Conservation (phyloP, 495 filamentous ascomycete genomes). For the Penicillium steckii region DNA sequence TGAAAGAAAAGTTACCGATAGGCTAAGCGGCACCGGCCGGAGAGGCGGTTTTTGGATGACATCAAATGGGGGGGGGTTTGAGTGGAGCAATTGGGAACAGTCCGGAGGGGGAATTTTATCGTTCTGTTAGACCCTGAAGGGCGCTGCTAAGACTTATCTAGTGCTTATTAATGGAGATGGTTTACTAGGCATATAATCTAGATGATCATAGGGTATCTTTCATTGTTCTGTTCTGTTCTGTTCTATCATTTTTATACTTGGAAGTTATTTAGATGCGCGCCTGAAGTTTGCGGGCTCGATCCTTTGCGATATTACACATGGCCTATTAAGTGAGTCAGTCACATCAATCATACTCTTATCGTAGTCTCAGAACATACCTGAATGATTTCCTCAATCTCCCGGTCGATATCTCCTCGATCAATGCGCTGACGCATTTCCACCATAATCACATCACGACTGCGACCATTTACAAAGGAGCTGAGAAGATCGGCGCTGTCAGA, state of each 20-base stretch:
- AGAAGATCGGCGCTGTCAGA: conserved; percentile 11
- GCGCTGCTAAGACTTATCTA: conserved; percentile 2
- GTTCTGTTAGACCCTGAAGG: conserved; percentile 8
- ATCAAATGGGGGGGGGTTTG: conserved; percentile 21
- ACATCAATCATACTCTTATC: not conserved
- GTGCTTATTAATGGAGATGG: not conserved
- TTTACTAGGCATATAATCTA: not conserved
- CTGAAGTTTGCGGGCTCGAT: conserved; percentile 55
- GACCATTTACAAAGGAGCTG: conserved; percentile 86
- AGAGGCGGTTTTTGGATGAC: conserved; percentile 23
- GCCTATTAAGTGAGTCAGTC: conserved; percentile 40
- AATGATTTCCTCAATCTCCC: conserved; percentile 73
- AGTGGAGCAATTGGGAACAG: conserved; percentile 17
- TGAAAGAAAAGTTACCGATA: conserved; percentile 10
- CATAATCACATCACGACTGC: conserved; percentile 71
- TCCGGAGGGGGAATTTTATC: not conserved
- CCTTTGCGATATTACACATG: conserved; percentile 71
- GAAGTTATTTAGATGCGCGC: conserved; percentile 18
- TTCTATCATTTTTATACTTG: not conserved
- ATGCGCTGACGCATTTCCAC: conserved; percentile 81
- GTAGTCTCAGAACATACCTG: conserved; percentile 50
- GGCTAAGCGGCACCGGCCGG: conserved; percentile 26
- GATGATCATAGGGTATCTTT: not conserved
- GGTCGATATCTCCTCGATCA: conserved; percentile 59
- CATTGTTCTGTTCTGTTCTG: not conserved